Conservation (phyloP, 2,329 filamentous ascomycete species). For the Fusarium penzigii region DNA sequence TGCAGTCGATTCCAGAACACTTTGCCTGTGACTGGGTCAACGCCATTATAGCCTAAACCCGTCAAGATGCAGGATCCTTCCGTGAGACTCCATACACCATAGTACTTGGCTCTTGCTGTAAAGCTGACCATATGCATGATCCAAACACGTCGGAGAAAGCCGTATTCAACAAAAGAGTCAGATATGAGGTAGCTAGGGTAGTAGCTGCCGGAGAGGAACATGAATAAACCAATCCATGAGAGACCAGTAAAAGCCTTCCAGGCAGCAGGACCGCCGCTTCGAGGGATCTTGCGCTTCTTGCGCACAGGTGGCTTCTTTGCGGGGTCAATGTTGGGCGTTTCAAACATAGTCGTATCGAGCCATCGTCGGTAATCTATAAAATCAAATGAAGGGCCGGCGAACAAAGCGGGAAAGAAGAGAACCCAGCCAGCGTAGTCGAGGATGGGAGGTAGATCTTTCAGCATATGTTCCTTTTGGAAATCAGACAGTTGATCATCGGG, state of each 20-base stretch:
- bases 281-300: slow-evolving; percentile 88
- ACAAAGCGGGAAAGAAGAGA: slow-evolving; percentile 89
- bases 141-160: slow-evolving; percentile 73
- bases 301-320: slow-evolving; percentile 82
- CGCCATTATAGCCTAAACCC: slow-evolving; percentile 90
- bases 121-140: slow-evolving; percentile 82
- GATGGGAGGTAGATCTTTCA: slow-evolving; percentile 71
- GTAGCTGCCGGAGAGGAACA: slow-evolving; percentile 71
- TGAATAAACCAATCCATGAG: slow-evolving; percentile 76
- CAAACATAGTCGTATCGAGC: slow-evolving; percentile 94
- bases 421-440: slow-evolving; percentile 89
- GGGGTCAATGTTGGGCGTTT: slow-evolving; percentile 78
- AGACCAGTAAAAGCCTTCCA: slow-evolving; percentile 74
- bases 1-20: slow-evolving; percentile 85
- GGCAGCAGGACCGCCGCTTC: slow-evolving; percentile 82
- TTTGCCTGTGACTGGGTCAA: slow-evolving; percentile 81
- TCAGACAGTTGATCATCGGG: slow-evolving; percentile 80
- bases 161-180: slow-evolving; percentile 66
- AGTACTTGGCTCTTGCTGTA: slow-evolving; percentile 87
- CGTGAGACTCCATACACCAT: slow-evolving; percentile 90
- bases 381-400: slow-evolving; percentile 91
- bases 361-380: slow-evolving; percentile 90
- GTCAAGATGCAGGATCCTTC: slow-evolving; percentile 94
- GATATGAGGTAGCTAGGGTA: slow-evolving; percentile 62
- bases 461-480: slow-evolving; percentile 78